These are phyloP conservation scores for Candida chilensis DNA, from an alignment of 805 yeast species.

Conservation along the genomic window DNA sequence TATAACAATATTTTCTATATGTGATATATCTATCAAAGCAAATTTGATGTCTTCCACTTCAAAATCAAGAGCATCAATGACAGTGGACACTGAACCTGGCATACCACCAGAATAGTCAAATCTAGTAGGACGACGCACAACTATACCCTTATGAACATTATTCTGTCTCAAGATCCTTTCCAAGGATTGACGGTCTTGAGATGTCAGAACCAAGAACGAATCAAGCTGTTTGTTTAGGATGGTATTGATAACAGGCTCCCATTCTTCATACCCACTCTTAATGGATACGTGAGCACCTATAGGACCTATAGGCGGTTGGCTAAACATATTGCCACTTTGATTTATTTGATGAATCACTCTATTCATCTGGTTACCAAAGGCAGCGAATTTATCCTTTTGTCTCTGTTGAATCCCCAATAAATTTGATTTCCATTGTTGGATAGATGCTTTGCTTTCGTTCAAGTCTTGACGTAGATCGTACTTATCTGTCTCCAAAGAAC, in stretches of 20 bases:
- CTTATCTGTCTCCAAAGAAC: slow-evolving; percentile 3
- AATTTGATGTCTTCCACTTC: slow-evolving; percentile 45
- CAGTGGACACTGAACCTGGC: slow-evolving; percentile 34
- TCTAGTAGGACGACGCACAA: slow-evolving; percentile 44
- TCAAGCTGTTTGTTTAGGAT: slow-evolving; percentile 38
- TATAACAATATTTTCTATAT: slow-evolving; percentile 51
- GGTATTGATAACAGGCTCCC: slow-evolving; percentile 56
- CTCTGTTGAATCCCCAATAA: background rate
- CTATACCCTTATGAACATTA: slow-evolving; percentile 24
- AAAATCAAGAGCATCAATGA: slow-evolving; percentile 55
- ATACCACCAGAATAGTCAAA: slow-evolving; percentile 41
- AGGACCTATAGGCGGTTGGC: slow-evolving; percentile 92
- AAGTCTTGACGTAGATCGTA: slow-evolving; percentile 1
- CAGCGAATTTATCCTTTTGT: slow-evolving; percentile 26
- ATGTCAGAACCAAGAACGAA: slow-evolving; percentile 60
- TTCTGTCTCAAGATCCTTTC: slow-evolving; percentile 17
- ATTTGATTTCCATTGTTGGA: slow-evolving; percentile 1
- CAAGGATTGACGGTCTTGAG: slow-evolving; percentile 44
- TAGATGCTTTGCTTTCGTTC: background rate
- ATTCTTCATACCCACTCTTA: slow-evolving; percentile 40
- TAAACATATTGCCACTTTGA: no score
- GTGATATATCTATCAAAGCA: slow-evolving; percentile 53
- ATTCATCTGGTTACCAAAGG: slow-evolving; percentile 42
- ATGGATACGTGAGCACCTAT: slow-evolving; percentile 55
- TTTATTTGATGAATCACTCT: slow-evolving; percentile 30